Base-by-base conservation (phyloP, 495 filamentous ascomycete genomes). In the Entonaema liquescens region DNA sequence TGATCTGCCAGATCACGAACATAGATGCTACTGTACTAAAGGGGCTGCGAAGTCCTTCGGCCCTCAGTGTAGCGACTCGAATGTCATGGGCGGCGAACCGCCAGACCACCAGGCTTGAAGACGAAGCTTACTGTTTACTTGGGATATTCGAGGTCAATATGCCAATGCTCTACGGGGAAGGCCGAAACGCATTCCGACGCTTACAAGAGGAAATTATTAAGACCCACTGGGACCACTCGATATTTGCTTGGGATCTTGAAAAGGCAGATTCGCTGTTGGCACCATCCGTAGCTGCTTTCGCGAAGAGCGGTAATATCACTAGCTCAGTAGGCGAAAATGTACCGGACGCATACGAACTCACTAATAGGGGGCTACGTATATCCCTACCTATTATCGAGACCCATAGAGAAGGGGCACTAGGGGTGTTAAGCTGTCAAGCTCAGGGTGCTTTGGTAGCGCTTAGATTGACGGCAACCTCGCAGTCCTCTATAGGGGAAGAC, bases 61-160 rank as follows among this genome's bases (percentile, higher is more conserved):
- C 65, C 9, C 64, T 59, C 17, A 33, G 31, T 33, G 40, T 77
- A 44, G 70, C 59, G 11, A 31, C 52, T 19, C 54, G 67, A 0
- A 76, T 76, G 70, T 68, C 62, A n/a, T 77, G 63, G 70, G 60
- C 67, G 9, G 58, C 70, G 19, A 36, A 53, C 26, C 40, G 73
- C 19, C 17, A 68, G 35, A 75, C 70, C 15, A 71, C 70, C 2
- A 29, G 73, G 28, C 25, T 66, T 11, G 70, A 76, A 47, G 71
- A 77, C 54, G 29, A 68, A 35, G 67, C 71, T 52, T 74, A 75
- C 50, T 74, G 71, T 52, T 36, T 74, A 13, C 29, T 74, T 26
- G 76, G 71, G 21, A 12, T 77, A 42, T 74, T 76, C 35, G 64
- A 50, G 26, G 73, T 77, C 13, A 72, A 74, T 49, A 77, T 76